Conservation (phyloP, 2,329 filamentous ascomycete species). For the Ophiostoma ulmi region DNA sequence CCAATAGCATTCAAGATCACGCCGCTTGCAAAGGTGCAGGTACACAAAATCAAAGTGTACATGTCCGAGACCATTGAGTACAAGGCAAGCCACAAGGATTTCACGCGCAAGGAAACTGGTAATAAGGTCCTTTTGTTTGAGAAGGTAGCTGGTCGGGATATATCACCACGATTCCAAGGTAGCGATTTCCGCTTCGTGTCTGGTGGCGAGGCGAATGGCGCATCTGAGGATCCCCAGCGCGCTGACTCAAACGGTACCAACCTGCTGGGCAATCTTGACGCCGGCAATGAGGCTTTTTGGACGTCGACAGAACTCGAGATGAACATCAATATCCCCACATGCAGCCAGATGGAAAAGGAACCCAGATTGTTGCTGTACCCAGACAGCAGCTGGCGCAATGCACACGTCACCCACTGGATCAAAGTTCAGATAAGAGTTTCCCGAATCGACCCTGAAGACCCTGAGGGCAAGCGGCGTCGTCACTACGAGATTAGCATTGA, state of each 20-base stretch:
- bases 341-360: conserved; percentile 76
- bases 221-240: conserved; percentile 43
- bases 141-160: conserved; percentile 73
- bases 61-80: conserved; percentile 89
- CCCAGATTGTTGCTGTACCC: conserved; percentile 65
- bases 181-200: conserved; percentile 72
- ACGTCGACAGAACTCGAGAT: conserved; percentile 92
- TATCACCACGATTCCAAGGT: conserved; percentile 66
- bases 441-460: conserved; percentile 71
- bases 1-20: conserved; percentile 93
- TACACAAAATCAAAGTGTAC: conserved; percentile 86
- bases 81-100: conserved; percentile 74
- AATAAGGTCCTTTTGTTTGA: conserved; percentile 81
- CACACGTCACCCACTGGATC: conserved; percentile 94
- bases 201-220: conserved; percentile 66
- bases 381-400: conserved; percentile 89
- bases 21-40: conserved; percentile 85
- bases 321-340: conserved; percentile 86
- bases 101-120: conserved; percentile 72
- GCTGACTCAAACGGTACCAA: conserved; percentile 49
- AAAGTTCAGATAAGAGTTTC: conserved; percentile 94
- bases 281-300: conserved; percentile 65
- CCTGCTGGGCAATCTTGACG: conserved; percentile 71
- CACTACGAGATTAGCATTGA: conserved; percentile 97
- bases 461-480: conserved; percentile 64